Base-by-base conservation (phyloP, 805 yeast species). In the Myxozyma lipomycoides region DNA sequence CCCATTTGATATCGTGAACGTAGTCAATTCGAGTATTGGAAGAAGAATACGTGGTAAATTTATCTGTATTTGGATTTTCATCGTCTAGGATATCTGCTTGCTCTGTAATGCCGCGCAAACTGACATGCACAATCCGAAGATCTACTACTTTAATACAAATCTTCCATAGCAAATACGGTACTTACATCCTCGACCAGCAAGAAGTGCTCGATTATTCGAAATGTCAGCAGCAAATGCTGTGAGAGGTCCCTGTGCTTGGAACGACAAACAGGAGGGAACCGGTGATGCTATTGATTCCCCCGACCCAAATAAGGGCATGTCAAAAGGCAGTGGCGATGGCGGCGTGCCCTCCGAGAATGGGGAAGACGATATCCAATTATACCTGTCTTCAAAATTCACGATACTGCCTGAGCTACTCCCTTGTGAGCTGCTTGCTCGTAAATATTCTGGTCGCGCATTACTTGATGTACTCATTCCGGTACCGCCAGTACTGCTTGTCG, bases 1-100 rank as follows among this genome's bases (percentile, higher is more conserved):
- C 70, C 72, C 72, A 68, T 36, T 64, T 59, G 17, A 67, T 47
- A 15, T 63, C 60, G 1, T 70, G 61, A 5, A 67, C 68, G n/a
- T 63, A 55, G 46, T 56, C 58, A 17, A 61, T 45, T 25, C 62
- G 62, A 22, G 61, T n/a, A n/a, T n/a, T n/a, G n/a, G n/a, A n/a
- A n/a, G n/a, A n/a, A n/a, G n/a, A n/a, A n/a, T n/a, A n/a, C n/a
- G n/a, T n/a, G n/a, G n/a, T n/a, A n/a, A n/a, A n/a, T n/a, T n/a
- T n/a, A n/a, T n/a, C n/a, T n/a, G n/a, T n/a, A n/a, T n/a, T n/a
- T n/a, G n/a, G n/a, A n/a, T n/a, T n/a, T n/a, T n/a, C n/a, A n/a
- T n/a, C n/a, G n/a, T n/a, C n/a, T n/a, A n/a, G n/a, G n/a, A n/a
- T n/a, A n/a, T 46, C 51, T 23, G 39, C 23, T 15, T 24, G 40